Conservation (phyloP, 495 filamentous ascomycete species). For the Thermothielavioides terrestris region DNA sequence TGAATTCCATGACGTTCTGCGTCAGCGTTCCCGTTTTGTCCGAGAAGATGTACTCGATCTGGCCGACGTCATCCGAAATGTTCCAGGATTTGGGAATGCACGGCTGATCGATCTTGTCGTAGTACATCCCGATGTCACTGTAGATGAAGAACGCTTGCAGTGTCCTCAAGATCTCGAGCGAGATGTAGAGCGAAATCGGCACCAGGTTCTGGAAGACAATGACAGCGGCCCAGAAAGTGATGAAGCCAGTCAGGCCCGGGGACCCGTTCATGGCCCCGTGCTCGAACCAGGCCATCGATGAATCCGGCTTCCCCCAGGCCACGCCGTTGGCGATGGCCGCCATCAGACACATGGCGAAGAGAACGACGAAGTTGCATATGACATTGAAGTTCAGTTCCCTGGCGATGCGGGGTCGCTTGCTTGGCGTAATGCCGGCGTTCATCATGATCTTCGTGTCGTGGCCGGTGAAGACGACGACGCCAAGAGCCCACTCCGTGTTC, state of each 20-base stretch:
- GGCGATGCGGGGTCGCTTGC: conserved; percentile 82
- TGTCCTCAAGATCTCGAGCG: conserved; percentile 90
- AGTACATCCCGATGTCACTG: conserved; percentile 92
- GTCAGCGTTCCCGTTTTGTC: conserved; percentile 98
- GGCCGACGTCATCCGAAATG: conserved; percentile 94
- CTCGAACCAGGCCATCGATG: conserved; percentile 77
- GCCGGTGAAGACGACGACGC: conserved; percentile 93
- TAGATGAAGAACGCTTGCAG: conserved; percentile 96
- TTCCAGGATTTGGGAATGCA: conserved; percentile 99
- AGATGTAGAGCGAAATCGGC: conserved; percentile 95
- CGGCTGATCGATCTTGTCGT: conserved; percentile 83
- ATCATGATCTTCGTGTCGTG: conserved; percentile 99
- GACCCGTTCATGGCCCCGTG: conserved; percentile 73
- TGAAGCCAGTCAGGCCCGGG: conserved; percentile 74
- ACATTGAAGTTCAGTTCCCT: conserved; percentile 96
- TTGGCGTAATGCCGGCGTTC: conserved; percentile 95
- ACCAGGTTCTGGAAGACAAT: conserved; percentile 98
- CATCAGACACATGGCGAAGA: conserved; percentile 84
- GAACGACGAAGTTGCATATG: conserved; percentile 88
- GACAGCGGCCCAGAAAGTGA: conserved; percentile 91
- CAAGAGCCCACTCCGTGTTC: conserved; percentile 95
- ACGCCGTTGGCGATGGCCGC: conserved; percentile 77
- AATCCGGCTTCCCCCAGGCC: conserved; percentile 64
- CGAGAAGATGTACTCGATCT: conserved; percentile 99
- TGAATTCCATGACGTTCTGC: conserved; percentile 99